These are phyloP conservation scores for Dryadomyces quercus-mongolicae DNA, from an alignment of 2,329 filamentous ascomycete genomes.

Conservation along the genomic window DNA sequence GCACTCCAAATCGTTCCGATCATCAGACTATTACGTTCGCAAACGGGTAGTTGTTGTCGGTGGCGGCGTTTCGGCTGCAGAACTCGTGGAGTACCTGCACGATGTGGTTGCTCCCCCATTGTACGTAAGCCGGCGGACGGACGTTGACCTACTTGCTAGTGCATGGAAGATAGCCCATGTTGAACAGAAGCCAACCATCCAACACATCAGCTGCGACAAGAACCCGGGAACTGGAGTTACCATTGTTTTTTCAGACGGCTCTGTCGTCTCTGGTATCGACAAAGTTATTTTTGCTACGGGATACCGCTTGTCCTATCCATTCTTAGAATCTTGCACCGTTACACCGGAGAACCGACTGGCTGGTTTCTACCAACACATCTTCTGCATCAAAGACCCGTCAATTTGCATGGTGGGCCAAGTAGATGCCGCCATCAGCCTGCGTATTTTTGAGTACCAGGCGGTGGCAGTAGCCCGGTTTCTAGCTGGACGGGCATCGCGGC, in stretches of 20 bases:
- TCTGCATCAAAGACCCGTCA: constrained; percentile 41
- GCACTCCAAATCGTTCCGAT: constrained; percentile 23
- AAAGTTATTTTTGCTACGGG: constrained; percentile 57
- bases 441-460: constrained; percentile 57
- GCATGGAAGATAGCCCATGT: constrained; percentile 43
- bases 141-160: constrained; percentile 23
- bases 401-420: constrained; percentile 43
- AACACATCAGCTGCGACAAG: constrained; percentile 28
- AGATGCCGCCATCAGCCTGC: constrained; percentile 46
- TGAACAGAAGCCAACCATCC: constrained; percentile 27
- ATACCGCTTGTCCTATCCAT: constrained; percentile 51
- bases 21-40: background rate
- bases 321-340: constrained; percentile 32
- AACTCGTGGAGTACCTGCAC: constrained; percentile 41
- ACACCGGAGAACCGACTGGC: constrained; percentile 34
- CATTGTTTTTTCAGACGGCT: constrained; percentile 46
- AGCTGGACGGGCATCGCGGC: constrained; percentile 31
- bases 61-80: constrained; percentile 44
- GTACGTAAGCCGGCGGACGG: constrained; percentile 29
- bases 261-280: constrained; percentile 41
- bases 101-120: constrained; percentile 32
- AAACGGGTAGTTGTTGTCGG: constrained; percentile 44
- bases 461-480: constrained; percentile 47
- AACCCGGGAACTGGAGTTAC: constrained; percentile 10
- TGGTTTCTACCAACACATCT: constrained; percentile 44